These are phyloP conservation scores for Neoscytalidium dimidiatum DNA, from an alignment of 2,329 filamentous ascomycete genomes.

Conservation along the genomic window DNA sequence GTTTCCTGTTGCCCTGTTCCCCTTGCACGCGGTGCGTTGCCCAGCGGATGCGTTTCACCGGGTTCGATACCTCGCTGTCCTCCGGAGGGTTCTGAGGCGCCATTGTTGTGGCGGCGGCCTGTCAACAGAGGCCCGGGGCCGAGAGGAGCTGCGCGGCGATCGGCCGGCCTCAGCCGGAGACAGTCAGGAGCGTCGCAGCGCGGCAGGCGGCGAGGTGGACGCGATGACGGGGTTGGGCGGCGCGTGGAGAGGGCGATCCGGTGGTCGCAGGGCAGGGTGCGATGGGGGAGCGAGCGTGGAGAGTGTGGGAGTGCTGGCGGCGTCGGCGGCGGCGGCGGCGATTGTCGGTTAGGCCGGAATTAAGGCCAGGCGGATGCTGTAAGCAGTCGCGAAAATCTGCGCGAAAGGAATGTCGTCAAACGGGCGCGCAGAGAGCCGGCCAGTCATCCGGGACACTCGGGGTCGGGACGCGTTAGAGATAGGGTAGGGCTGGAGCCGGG, in stretches of 20 bases:
- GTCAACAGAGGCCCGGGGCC: slow-evolving; percentile 13
- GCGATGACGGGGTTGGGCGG: background rate
- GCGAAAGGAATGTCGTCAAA: slow-evolving; percentile 20
- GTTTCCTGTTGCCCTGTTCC: slow-evolving; percentile 74
- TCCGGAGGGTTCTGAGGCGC: slow-evolving; percentile 32
- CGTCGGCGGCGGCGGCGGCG: background rate
- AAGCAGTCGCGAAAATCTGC: slow-evolving; percentile 17
- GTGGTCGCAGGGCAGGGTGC: slow-evolving; percentile 2
- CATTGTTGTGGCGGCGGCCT: slow-evolving; percentile 31
- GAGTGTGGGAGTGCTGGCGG: slow-evolving; percentile 5
- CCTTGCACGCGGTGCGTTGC: slow-evolving; percentile 86
- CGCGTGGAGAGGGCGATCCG: slow-evolving; percentile 6
- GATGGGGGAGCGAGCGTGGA: slow-evolving; percentile 16
- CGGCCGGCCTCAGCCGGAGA: slow-evolving; percentile 40
- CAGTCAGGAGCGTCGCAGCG: slow-evolving; percentile 22
- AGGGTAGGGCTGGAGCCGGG: slow-evolving; percentile 9
- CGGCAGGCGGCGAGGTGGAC: background rate
- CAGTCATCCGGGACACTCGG: slow-evolving; percentile 11
- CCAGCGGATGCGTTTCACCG: slow-evolving; percentile 85
- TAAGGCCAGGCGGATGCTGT: slow-evolving; percentile 22
- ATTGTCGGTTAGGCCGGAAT: slow-evolving; percentile 26
- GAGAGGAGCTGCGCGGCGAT: slow-evolving; percentile 24
- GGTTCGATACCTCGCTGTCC: slow-evolving; percentile 57
- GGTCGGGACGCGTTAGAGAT: slow-evolving; percentile 16
- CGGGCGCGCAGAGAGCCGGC: slow-evolving; percentile 1